Evolutionary conservation across 441 rosid genomes (phyloP).

Genomic region (Adansonia grandidieri): DNA sequence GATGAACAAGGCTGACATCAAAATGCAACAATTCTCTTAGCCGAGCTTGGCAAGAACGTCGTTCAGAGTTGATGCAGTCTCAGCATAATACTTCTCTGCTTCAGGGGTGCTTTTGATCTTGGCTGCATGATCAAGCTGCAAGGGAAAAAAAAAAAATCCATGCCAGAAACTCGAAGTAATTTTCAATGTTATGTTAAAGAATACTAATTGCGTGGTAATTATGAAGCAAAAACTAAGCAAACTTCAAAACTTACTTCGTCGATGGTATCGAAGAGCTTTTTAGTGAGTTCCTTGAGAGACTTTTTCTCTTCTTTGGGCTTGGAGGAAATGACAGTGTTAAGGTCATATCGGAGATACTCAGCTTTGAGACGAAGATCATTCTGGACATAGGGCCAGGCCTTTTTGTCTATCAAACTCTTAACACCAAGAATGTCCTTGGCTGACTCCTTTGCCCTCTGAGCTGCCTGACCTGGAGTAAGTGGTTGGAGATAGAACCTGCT

Average conservation of each 20-base stretch:
- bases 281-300: conserved; percentile 69
- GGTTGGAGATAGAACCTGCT: conserved; percentile 81
- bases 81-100: conserved; percentile 89
- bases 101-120: conserved; percentile 82
- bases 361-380: conserved; percentile 87
- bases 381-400: conserved; percentile 90
- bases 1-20: conserved; percentile 35
- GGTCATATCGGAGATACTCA: conserved; percentile 77
- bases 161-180: neutral
- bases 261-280: conserved; percentile 80
- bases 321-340: conserved; percentile 78
- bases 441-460: conserved; percentile 83
- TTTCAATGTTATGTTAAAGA: neutral
- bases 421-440: conserved; percentile 82
- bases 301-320: conserved; percentile 78
- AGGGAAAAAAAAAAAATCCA: neutral
- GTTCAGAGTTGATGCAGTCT: conserved; percentile 75
- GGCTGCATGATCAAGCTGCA: conserved; percentile 88
- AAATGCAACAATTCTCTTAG: conserved; percentile 38
- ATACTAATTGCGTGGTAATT: neutral
- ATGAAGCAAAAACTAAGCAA: neutral
- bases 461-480: conserved; percentile 67
- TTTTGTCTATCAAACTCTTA: conserved; percentile 79
- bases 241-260: conserved; percentile 48
- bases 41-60: conserved; percentile 91